Evolutionary conservation across 352 stramenopile species (phyloP).

Genomic region (Phytophthora uliginosa): DNA sequence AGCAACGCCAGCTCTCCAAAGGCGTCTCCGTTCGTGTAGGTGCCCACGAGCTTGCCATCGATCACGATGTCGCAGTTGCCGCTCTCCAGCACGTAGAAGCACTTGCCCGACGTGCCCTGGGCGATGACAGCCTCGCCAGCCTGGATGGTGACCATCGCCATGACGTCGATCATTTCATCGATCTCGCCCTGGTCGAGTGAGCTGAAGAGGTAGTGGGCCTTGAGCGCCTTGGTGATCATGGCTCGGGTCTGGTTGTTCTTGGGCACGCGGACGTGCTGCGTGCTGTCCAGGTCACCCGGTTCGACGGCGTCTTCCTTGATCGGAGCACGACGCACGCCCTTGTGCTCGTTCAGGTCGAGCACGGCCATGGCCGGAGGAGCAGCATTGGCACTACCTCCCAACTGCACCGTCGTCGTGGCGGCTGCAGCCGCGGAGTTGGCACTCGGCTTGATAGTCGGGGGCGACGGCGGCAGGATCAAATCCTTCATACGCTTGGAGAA

Average conservation of each 20-base stretch:
- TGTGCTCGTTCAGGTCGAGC: conserved; percentile 64
- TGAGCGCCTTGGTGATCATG: conserved; percentile 86
- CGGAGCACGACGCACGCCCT: conserved; percentile 72
- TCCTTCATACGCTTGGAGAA: conserved; percentile 85
- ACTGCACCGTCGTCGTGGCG: conserved; percentile 34
- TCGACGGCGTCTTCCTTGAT: conserved; percentile 87
- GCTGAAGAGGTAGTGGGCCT: conserved; percentile 88
- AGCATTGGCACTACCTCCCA: conserved; percentile 21
- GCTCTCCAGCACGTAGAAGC: conserved; percentile 95
- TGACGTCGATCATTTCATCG: conserved; percentile 89
- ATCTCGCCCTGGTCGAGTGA: conserved; percentile 79
- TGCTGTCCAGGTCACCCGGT: conserved; percentile 62
- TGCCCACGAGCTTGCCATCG: conserved; percentile 80
- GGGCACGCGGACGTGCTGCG: conserved; percentile 61
- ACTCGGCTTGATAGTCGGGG: conserved; percentile 64
- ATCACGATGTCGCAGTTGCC: conserved; percentile 90
- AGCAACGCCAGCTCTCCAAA: conserved; percentile 98
- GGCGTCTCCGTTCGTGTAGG: conserved; percentile 81
- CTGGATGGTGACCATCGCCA: conserved; percentile 81
- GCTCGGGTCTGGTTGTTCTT: conserved; percentile 80
- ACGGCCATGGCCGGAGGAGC: conserved; percentile 37
- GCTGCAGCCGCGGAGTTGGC: conserved; percentile 43
- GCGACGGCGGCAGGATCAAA: conserved; percentile 62
- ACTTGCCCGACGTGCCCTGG: conserved; percentile 90
- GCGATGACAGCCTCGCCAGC: conserved; percentile 75